phyloP scores from a whole-genome alignment of 208 protist genomes.

The Trypanosoma platydactyli region DNA sequence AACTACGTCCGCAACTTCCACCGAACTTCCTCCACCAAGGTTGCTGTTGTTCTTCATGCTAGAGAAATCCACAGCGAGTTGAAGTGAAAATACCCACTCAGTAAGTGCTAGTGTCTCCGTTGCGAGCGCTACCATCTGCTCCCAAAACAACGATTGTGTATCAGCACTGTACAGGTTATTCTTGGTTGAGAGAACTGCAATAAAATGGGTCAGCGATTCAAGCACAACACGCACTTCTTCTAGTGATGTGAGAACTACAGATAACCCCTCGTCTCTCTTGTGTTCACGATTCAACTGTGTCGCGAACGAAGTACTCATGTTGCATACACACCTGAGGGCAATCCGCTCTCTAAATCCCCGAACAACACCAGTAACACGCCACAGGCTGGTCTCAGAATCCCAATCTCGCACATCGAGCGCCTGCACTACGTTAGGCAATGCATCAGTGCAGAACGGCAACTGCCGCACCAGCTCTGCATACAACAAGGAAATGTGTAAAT shows the following conservation, averaged over 20 bases:
- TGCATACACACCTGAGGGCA: background rate
- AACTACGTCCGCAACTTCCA: background rate
- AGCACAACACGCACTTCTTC: conserved; percentile 11
- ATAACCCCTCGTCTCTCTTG: background rate
- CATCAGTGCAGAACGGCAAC: conserved; percentile 2
- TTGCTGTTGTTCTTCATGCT: background rate
- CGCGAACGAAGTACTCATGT: background rate
- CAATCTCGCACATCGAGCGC: background rate
- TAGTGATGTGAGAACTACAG: background rate
- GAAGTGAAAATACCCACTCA: conserved; percentile 6
- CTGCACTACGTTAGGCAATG: background rate
- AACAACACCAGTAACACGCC: conserved; percentile 23
- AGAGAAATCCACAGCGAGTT: background rate
- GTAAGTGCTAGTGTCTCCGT: conserved; percentile 2
- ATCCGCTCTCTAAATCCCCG: conserved; percentile 21
- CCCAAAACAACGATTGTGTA: conserved; percentile 8
- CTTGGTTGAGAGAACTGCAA: background rate
- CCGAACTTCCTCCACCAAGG: background rate
- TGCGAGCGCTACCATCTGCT: conserved; percentile 17
- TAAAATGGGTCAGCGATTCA: background rate
- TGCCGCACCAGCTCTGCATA: conserved; percentile 15
- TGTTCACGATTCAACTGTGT: background rate
- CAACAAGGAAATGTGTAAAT: conserved; percentile 11
- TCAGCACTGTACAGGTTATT: background rate
- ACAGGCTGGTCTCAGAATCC: background rate